phyloP scores from a whole-genome alignment of 2,329 filamentous ascomycete species.

The Alternaria postmessia region DNA sequence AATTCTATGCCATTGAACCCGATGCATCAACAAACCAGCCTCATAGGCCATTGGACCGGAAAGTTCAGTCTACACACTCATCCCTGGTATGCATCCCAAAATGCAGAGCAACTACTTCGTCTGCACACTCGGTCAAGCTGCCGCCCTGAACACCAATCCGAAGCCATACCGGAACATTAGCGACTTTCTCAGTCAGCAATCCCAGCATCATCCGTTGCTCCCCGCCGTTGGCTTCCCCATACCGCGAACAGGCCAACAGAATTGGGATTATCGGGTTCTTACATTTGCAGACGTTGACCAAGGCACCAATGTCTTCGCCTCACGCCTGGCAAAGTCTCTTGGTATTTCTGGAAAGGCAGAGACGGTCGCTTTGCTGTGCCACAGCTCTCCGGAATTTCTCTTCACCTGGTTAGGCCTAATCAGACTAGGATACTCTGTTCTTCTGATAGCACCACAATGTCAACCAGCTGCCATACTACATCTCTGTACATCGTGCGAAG shows the following conservation, averaged over 20 bases:
- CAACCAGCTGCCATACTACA: slow-evolving; percentile 59
- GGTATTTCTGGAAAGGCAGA: slow-evolving; percentile 21
- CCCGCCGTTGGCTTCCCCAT: slow-evolving; percentile 62
- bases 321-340: slow-evolving; percentile 32
- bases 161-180: slow-evolving; percentile 58
- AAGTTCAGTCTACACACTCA: background rate
- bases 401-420: slow-evolving; percentile 69
- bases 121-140: slow-evolving; percentile 67
- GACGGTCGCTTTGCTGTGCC: slow-evolving; percentile 63
- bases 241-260: slow-evolving; percentile 24
- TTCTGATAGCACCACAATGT: slow-evolving; percentile 65
- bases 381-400: slow-evolving; percentile 66
- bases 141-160: slow-evolving; percentile 44
- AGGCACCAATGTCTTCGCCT: slow-evolving; percentile 50
- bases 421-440: slow-evolving; percentile 61
- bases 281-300: slow-evolving; percentile 48
- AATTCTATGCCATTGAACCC: background rate
- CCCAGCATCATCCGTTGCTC: slow-evolving; percentile 45
- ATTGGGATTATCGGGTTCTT: slow-evolving; percentile 44
- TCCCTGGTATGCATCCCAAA: background rate
- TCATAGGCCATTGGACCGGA: slow-evolving; percentile 1
- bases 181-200: slow-evolving; percentile 61
- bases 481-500: slow-evolving; percentile 60
- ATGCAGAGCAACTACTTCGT: slow-evolving; percentile 64
- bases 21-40: background rate